Base-by-base conservation (phyloP, 164 flowering plant genomes). In the Annona squamosa region DNA sequence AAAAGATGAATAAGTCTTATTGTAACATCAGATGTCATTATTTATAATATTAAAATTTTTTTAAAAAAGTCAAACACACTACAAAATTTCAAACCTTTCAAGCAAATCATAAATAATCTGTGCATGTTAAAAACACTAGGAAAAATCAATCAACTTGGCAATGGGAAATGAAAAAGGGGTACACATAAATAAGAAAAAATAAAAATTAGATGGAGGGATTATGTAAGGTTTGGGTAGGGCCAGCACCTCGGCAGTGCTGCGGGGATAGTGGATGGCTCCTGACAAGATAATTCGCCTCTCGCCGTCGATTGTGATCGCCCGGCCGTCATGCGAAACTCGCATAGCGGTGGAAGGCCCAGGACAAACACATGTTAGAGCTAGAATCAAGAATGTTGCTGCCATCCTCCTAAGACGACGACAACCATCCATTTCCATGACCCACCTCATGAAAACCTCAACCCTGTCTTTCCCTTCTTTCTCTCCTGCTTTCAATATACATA, bases 231-330 rank as follows among this genome's bases (percentile, higher is more conserved):
- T 7, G 18, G 7, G 6, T 12, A 63, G 18, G 17, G 4, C n/a
- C n/a, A 13, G 10, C 41, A 71, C 73, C 73, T 71, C 69, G 4
- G 74, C 17, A n/a, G 74, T 63, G 68, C 74, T 72, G 7, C 74
- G 68, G 46, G 74, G 74, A 19, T 72, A 72, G 47, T 72, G 74
- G 63, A 72, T 72, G 26, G 74, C 63, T 2, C 74, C 74, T 16
- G 74, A 72, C 4, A 73, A 3, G n/a, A 73, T 47, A 48, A 65
- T 16, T 13, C 70, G 43, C 13, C 75, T 26, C 62, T 42, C 18
- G n/a, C 75, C 75, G 47, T 73, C 52, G 59, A 73, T 73, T 41
- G 12, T 48, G 45, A 73, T 47, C 5, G 75, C 75, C 46, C 75
- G 65, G 6, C 75, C 75, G 52, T 73, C 75, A 16, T 19, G 46